Conservation (phyloP, 805 yeast genomes). For the Candida odintsovae region DNA sequence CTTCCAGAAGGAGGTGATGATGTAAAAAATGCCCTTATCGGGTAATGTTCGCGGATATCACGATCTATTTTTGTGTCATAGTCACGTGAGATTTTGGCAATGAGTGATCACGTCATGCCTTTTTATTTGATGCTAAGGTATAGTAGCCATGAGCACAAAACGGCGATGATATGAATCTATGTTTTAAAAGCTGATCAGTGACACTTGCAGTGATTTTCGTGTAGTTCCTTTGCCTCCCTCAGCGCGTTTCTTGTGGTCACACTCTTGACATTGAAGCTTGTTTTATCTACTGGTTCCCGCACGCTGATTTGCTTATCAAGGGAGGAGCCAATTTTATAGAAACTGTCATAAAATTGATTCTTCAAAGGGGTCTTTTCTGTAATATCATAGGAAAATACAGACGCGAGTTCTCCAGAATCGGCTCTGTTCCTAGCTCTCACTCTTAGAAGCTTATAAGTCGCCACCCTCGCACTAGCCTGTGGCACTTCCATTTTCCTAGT, state of each 20-base stretch:
- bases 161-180: not conserved
- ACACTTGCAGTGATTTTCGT: not conserved
- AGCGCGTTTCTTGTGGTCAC: not conserved
- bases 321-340: not conserved
- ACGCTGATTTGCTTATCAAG: not conserved
- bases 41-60: not conserved
- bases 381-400: too few relatives aligned
- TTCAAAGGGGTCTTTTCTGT: not conserved
- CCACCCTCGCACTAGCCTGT: not conserved
- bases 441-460: too few relatives aligned
- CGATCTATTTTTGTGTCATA: conserved; percentile 1
- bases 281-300: not conserved
- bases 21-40: not conserved
- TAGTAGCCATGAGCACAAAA: not conserved
- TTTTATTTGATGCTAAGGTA: not conserved
- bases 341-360: not conserved
- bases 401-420: not conserved
- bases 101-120: not conserved
- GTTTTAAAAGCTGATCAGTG: not conserved
- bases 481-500: not conserved
- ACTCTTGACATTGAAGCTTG: not conserved
- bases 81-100: conserved; percentile 1
- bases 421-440: too few relatives aligned
- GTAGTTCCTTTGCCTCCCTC: not conserved
- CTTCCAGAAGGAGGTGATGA: conserved; percentile 1